A percentile compares a stretch with the other conserved stretches of the same genome.
These are phyloP conservation scores for Nakazawaea populi DNA, from an alignment of 805 yeast genomes.

Conservation along the genomic window DNA sequence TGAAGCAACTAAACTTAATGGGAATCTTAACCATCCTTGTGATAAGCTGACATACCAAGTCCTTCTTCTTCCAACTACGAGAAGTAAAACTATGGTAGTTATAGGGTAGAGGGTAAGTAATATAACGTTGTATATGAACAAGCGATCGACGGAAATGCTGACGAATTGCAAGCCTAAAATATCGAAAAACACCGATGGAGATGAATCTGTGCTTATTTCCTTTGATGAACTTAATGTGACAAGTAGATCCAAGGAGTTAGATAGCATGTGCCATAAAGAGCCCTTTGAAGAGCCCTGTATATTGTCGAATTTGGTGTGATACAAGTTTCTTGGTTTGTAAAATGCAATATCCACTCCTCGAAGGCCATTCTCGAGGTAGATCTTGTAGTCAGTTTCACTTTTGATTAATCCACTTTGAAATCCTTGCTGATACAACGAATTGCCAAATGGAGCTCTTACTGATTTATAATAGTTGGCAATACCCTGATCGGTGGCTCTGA, in stretches of 20 bases:
- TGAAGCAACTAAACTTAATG: slow-evolving; percentile 49
- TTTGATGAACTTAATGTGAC: slow-evolving; percentile 35
- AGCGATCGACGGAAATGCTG: slow-evolving; percentile 40
- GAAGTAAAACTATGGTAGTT: slow-evolving; percentile 35
- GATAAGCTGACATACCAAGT: slow-evolving; percentile 39
- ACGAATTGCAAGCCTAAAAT: slow-evolving; percentile 53
- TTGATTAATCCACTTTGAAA: slow-evolving; percentile 65
- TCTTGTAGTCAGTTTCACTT: slow-evolving; percentile 82
- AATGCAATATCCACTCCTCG: slow-evolving; percentile 91
- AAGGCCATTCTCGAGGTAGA: slow-evolving; percentile 60
- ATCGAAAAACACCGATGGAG: slow-evolving; percentile 60
- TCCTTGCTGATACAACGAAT: slow-evolving; percentile 79
- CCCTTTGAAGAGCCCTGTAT: slow-evolving; percentile 57
- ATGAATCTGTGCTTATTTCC: slow-evolving; percentile 24
- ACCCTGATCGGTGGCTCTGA: slow-evolving; percentile 78
- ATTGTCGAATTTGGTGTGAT: slow-evolving; percentile 74
- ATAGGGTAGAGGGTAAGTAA: slow-evolving; percentile 53
- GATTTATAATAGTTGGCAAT: slow-evolving; percentile 51
- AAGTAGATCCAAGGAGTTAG: slow-evolving; percentile 59
- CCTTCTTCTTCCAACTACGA: slow-evolving; percentile 40
- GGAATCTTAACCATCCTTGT: slow-evolving; percentile 49
- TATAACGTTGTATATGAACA: slow-evolving; percentile 48
- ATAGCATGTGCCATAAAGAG: slow-evolving; percentile 82
- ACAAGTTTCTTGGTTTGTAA: slow-evolving; percentile 75
- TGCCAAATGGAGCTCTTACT: slow-evolving; percentile 68